Evolutionary conservation across 2,329 filamentous ascomycete genomes (phyloP).

Genomic region (Nemania sp.): DNA sequence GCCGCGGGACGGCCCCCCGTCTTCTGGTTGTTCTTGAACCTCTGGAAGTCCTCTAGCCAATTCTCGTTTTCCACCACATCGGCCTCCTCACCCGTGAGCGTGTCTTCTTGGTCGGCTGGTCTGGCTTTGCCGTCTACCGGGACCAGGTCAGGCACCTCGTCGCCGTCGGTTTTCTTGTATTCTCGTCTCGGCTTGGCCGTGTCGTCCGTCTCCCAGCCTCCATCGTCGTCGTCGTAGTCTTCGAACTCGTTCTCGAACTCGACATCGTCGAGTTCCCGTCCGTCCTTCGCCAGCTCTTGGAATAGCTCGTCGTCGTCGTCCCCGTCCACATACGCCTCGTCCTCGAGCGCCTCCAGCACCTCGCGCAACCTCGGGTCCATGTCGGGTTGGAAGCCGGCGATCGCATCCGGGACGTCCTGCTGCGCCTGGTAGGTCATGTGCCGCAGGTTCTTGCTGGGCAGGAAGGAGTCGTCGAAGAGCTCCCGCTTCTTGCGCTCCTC

Average conservation of each 20-base stretch:
- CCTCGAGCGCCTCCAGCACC: conserved; percentile 89
- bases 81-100: conserved; percentile 43
- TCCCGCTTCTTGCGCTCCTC: conserved; percentile 50
- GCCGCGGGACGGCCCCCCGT: conserved; percentile 40
- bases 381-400: conserved; percentile 93
- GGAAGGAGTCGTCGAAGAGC: conserved; percentile 72
- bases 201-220: conserved; percentile 93
- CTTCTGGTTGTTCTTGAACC: conserved; percentile 85
- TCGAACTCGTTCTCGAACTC: conserved; percentile 77
- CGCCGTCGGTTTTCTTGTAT: conserved; percentile 51
- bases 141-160: conserved; percentile 55
- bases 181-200: conserved; percentile 77
- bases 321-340: conserved; percentile 85
- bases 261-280: conserved; percentile 73
- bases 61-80: conserved; percentile 68
- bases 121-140: conserved; percentile 19
- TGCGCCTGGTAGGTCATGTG: conserved; percentile 86
- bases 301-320: conserved; percentile 89
- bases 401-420: conserved; percentile 87
- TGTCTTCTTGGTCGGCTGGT: conserved; percentile 20
- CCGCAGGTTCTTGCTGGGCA: conserved; percentile 79
- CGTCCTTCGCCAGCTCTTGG: conserved; percentile 69
- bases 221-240: conserved; percentile 75
- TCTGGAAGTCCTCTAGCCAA: conserved; percentile 91
- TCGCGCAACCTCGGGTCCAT: conserved; percentile 95